Evolutionary conservation across 768 basidiomycete species (phyloP), one percentile per base, ranked within the genome.

Genomic region (Lactarius hengduanensis): DNA sequence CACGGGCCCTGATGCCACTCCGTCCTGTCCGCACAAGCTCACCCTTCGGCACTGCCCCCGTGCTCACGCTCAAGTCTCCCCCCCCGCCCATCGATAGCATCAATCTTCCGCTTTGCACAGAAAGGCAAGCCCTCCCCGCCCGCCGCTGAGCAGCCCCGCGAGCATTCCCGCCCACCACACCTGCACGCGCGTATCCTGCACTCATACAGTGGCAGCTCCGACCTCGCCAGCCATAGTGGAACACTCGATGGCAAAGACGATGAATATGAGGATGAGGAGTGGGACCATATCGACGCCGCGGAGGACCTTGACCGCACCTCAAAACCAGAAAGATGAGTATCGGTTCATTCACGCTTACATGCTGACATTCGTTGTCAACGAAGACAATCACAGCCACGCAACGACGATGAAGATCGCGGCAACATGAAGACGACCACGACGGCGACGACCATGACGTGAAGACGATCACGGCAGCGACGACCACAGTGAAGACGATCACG

Each of bases 181-280:
- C 18, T 4, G 26, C 50, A 28, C 11, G 34, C 54, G 38, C 32
- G 32, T 16, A 41, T 53, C 22, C 56, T 65, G 15, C 59, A 64
- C 43, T 61, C 64, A 15, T 61, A 57, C 20, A 71, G 69, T 66
- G 65, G 73, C 30, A 68, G 71, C 3, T 72, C 72, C 0, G 71
- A 69, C n/a, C 71, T 69, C 15, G 62, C 66, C 20, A 69, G 74
- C 38, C 73, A 76, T 30, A 76, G 74, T 50, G 76, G 74, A 55
- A 75, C 74, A 9, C 74, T 72, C 4, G 76, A 77, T 18, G 81
- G 80, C n/a, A 84, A 88, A 20, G 87, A 87, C 54, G 91, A 92
- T 71, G 93, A 91, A 90, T 90, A 94, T 13, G 82, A 81, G 15
- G 85, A 89, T 13, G 88, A 88, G 59, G 92, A 92, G 72, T 94